Evolutionary conservation across 2,329 filamentous ascomycete genomes (phyloP).

Genomic region (Fusarium brevicatenulatum): DNA sequence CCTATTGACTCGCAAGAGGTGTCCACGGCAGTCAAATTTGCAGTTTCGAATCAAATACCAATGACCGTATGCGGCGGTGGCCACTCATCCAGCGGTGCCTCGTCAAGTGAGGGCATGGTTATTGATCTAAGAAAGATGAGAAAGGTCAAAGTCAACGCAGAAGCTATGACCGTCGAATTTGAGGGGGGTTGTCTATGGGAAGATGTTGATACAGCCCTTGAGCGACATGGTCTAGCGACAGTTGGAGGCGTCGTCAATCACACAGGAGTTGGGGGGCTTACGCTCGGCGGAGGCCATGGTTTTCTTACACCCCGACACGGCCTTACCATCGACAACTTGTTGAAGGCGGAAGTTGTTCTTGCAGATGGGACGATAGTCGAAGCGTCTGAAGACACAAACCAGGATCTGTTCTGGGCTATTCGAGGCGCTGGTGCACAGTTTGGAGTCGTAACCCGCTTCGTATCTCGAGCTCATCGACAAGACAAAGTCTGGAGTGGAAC

Average conservation of each 20-base stretch:
- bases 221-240: slow-evolving; percentile 61
- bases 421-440: slow-evolving; percentile 59
- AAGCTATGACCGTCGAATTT: slow-evolving; percentile 55
- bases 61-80: slow-evolving; percentile 65
- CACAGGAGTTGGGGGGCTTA: slow-evolving; percentile 69
- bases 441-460: slow-evolving; percentile 54
- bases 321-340: slow-evolving; percentile 57
- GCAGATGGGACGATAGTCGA: slow-evolving; percentile 50
- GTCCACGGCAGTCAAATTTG: slow-evolving; percentile 37
- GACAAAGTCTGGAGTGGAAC: slow-evolving; percentile 47
- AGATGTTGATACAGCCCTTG: slow-evolving; percentile 63
- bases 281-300: slow-evolving; percentile 68
- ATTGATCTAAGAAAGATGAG: slow-evolving; percentile 65
- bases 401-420: slow-evolving; percentile 60
- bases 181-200: slow-evolving; percentile 63
- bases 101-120: slow-evolving; percentile 61
- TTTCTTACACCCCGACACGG: slow-evolving; percentile 65
- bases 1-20: slow-evolving; percentile 52
- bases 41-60: slow-evolving; percentile 52
- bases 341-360: slow-evolving; percentile 53
- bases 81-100: slow-evolving; percentile 63
- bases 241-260: slow-evolving; percentile 71
- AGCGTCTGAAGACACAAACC: slow-evolving; percentile 53
- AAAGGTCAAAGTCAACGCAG: slow-evolving; percentile 57
- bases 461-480: slow-evolving; percentile 43